phyloP scores from a whole-genome alignment of 1,284 basidiomycete species.

The Caloboletus firmus region DNA sequence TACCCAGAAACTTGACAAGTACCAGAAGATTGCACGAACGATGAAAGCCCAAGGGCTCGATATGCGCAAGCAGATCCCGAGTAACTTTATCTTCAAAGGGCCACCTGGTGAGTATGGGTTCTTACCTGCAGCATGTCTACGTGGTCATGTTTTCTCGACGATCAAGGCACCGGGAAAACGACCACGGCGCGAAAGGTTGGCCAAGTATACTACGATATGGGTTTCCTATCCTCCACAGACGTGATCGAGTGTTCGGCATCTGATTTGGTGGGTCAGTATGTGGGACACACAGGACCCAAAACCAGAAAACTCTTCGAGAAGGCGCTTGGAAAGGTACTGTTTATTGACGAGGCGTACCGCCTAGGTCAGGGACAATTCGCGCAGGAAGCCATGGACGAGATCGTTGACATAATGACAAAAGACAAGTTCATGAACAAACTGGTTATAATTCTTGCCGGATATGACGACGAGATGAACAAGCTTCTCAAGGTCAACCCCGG shows the following conservation, averaged over 20 bases:
- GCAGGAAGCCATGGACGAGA: slow-evolving; percentile 65
- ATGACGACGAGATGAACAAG: slow-evolving; percentile 63
- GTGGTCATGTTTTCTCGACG: not conserved
- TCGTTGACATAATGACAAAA: slow-evolving; percentile 61
- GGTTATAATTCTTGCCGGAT: slow-evolving; percentile 66
- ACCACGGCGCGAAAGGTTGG: slow-evolving; percentile 44
- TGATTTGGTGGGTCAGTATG: slow-evolving; percentile 62
- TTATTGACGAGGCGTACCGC: slow-evolving; percentile 66
- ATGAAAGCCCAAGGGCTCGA: slow-evolving; percentile 44
- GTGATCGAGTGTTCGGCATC: slow-evolving; percentile 64
- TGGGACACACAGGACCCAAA: slow-evolving; percentile 67
- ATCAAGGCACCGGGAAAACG: slow-evolving; percentile 41
- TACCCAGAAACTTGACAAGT: slow-evolving; percentile 46
- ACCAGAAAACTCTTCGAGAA: slow-evolving; percentile 55
- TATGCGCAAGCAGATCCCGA: slow-evolving; percentile 51
- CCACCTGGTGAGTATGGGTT: slow-evolving; percentile 55
- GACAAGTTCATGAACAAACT: slow-evolving; percentile 54
- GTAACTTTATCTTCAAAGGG: slow-evolving; percentile 67
- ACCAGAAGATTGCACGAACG: slow-evolving; percentile 49
- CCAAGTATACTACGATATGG: slow-evolving; percentile 62
- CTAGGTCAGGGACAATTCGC: slow-evolving; percentile 59
- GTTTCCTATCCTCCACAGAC: slow-evolving; percentile 51
- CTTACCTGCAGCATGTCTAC: not conserved
- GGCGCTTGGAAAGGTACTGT: slow-evolving; percentile 61
- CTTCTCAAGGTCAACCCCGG: slow-evolving; percentile 58